Evolutionary conservation across 2,329 filamentous ascomycete genomes (phyloP).

Genomic region (Fusarium ramigenum): DNA sequence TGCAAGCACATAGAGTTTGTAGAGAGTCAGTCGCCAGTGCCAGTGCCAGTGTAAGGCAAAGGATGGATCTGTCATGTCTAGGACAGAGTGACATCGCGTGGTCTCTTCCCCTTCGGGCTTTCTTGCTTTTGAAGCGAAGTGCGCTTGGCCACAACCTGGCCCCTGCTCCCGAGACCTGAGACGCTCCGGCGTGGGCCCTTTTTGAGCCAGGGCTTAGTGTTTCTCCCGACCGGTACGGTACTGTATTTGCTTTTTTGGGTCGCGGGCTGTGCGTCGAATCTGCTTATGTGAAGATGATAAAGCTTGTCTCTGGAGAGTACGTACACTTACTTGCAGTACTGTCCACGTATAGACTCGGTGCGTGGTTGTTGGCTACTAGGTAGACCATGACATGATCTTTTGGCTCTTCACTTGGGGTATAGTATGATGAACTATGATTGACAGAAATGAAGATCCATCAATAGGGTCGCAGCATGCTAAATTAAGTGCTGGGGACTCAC

Average conservation of each 20-base stretch:
- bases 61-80: conserved; percentile 27
- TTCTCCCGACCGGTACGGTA: neutral
- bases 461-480: conserved; percentile 11
- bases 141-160: conserved; percentile 12
- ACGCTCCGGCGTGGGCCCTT: conserved; percentile 37
- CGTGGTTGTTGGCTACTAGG: neutral
- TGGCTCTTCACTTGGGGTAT: neutral
- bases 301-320: conserved; percentile 14
- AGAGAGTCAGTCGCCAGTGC: neutral
- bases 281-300: conserved; percentile 38
- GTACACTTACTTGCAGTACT: neutral
- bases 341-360: neutral
- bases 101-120: conserved; percentile 19
- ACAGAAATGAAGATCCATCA: conserved; percentile 26
- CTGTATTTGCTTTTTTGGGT: conserved; percentile 29
- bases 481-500: conserved; percentile 5
- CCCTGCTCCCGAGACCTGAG: conserved; percentile 42
- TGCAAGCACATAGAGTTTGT: conserved; percentile 6
- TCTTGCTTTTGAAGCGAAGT: conserved; percentile 21
- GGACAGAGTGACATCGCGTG: conserved; percentile 34
- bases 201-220: conserved; percentile 30
- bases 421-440: conserved; percentile 8
- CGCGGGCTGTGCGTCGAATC: conserved; percentile 11
- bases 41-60: neutral
- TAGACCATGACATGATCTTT: neutral